A percentile compares a stretch with the other conserved stretches of the same genome.
These are phyloP conservation scores for Gonium pectorale DNA, from an alignment of 139 green algal genomes.

Conservation along the genomic window DNA sequence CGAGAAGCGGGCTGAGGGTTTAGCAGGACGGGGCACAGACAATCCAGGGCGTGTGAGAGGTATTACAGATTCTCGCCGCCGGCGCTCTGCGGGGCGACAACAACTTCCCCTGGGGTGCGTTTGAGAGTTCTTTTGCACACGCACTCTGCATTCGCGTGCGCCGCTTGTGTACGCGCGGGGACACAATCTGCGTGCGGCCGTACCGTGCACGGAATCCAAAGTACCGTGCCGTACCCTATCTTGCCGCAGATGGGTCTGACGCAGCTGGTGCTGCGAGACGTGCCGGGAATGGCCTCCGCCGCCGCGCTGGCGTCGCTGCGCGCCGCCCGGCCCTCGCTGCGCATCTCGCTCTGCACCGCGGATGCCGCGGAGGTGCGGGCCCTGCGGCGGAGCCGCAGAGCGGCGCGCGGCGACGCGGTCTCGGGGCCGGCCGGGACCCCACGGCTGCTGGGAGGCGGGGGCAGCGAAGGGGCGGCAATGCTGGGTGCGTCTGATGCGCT, in stretches of 20 bases:
- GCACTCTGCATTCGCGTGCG: too few species aligned
- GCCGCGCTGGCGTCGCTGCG: neutral
- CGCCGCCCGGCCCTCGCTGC: slow-evolving; percentile 1
- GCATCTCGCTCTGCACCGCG: neutral
- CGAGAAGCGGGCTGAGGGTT: too few species aligned
- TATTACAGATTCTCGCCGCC: neutral
- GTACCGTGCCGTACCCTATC: neutral
- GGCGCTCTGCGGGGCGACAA: neutral
- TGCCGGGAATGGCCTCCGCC: neutral
- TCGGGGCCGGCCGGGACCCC: too few species aligned
- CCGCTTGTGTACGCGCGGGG: neutral
- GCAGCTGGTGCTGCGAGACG: slow-evolving; percentile 16
- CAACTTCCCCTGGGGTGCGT: neutral
- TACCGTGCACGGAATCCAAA: neutral
- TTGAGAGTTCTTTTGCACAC: neutral
- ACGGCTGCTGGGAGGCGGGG: neutral
- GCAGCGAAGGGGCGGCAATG: neutral
- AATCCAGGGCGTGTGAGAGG: neutral
- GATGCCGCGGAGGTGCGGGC: neutral
- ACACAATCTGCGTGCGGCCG: too few species aligned
- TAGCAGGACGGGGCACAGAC: neutral
- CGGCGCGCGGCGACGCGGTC: neutral
- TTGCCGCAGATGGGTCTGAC: slow-evolving; percentile 23
- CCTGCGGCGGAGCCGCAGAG: neutral
- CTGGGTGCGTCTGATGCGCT: neutral